Evolutionary conservation across 805 yeast species (phyloP).

Genomic region (Schwanniomyces yamadae): DNA sequence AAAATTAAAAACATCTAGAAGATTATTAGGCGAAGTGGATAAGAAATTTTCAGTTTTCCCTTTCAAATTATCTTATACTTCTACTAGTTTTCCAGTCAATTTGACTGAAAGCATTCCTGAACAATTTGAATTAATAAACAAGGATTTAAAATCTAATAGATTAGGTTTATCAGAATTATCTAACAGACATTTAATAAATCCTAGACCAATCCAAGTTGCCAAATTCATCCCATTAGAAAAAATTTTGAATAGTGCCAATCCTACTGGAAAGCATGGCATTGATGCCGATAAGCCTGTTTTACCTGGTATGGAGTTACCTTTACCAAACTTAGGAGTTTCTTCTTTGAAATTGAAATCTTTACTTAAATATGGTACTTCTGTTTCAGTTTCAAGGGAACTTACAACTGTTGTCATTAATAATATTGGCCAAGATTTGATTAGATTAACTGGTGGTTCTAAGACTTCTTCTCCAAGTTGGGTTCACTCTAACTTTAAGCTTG

Average conservation of each 20-base stretch:
- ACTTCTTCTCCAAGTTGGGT: conserved; percentile 81
- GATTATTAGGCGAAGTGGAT: conserved; percentile 68
- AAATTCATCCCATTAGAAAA: conserved; percentile 70
- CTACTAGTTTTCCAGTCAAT: conserved; percentile 60
- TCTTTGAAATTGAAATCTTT: conserved; percentile 66
- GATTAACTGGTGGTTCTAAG: conserved; percentile 78
- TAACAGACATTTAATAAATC: conserved; percentile 74
- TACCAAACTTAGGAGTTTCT: conserved; percentile 71
- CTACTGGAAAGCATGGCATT: conserved; percentile 64
- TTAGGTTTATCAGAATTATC: conserved; percentile 78
- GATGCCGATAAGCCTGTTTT: conserved; percentile 65
- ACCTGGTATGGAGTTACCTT: conserved; percentile 73
- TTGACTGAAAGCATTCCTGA: conserved; percentile 30
- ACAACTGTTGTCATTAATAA: conserved; percentile 59
- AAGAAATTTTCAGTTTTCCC: conserved; percentile 82
- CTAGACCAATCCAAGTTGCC: conserved; percentile 70
- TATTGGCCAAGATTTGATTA: conserved; percentile 55
- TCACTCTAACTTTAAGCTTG: conserved; percentile 71
- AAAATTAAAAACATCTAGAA: conserved; percentile 72
- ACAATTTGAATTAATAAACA: conserved; percentile 45
- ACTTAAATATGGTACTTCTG: conserved; percentile 39
- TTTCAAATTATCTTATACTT: conserved; percentile 76
- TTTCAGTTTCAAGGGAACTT: conserved; percentile 79
- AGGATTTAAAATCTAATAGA: conserved; percentile 60
- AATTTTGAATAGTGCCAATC: conserved; percentile 60